A percentile compares a stretch with the other conserved stretches of the same genome.
Evolutionary conservation across 176 grass and related monocot species (phyloP).

Genomic region (Cymbopogon citratus): DNA sequence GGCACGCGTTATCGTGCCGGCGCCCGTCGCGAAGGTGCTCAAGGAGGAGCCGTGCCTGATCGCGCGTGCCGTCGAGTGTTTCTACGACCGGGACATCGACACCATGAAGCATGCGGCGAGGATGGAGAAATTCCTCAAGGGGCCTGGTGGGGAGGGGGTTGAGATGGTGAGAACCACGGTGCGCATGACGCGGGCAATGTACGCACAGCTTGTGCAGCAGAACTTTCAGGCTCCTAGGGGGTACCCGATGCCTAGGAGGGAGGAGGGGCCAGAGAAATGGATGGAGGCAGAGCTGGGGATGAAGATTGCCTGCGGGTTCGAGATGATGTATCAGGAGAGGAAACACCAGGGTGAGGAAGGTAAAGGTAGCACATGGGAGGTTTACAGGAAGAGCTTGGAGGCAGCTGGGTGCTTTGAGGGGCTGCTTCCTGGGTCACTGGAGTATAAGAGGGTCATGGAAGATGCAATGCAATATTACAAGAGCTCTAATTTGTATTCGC

Average conservation of each 20-base stretch:
- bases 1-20: slow-evolving; percentile 53
- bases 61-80: slow-evolving; percentile 61
- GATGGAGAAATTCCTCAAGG: slow-evolving; percentile 78
- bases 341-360: slow-evolving; percentile 49
- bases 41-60: slow-evolving; percentile 80
- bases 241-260: slow-evolving; percentile 74
- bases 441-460: slow-evolving; percentile 76
- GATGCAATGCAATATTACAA: slow-evolving; percentile 76
- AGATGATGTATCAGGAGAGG: slow-evolving; percentile 99
- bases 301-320: slow-evolving; percentile 92
- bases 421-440: slow-evolving; percentile 75
- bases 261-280: slow-evolving; percentile 52
- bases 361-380: slow-evolving; percentile 77
- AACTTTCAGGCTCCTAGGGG: slow-evolving; percentile 75
- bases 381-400: slow-evolving; percentile 77
- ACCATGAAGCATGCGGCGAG: slow-evolving; percentile 89
- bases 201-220: slow-evolving; percentile 89
- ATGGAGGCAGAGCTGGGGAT: slow-evolving; percentile 82
- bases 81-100: slow-evolving; percentile 87
- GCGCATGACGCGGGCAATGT: slow-evolving; percentile 80
- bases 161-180: slow-evolving; percentile 75
- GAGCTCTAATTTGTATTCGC: slow-evolving; percentile 55
- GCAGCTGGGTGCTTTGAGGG: slow-evolving; percentile 67
- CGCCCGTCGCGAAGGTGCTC: slow-evolving; percentile 73
- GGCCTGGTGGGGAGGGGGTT: slow-evolving; percentile 36